These are phyloP conservation scores for Calonectria naviculata DNA, from an alignment of 2,329 filamentous ascomycete species.

Conservation along the genomic window DNA sequence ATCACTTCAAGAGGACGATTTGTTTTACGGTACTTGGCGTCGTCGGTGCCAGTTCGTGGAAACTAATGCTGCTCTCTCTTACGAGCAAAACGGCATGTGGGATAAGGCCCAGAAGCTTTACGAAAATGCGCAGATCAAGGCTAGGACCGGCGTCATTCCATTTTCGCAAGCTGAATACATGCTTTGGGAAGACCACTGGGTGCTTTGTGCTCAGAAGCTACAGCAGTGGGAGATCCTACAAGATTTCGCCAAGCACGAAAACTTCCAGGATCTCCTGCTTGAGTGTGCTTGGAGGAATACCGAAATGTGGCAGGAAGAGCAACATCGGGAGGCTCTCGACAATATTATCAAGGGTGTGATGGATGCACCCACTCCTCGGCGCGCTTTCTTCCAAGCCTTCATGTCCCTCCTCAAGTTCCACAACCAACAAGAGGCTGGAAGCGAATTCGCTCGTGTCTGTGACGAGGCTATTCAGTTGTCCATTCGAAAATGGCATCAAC, in stretches of 20 bases:
- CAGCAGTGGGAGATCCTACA: slow-evolving; percentile 99
- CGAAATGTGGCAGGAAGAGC: slow-evolving; percentile 91
- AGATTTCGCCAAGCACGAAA: slow-evolving; percentile 99
- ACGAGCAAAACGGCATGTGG: slow-evolving; percentile 99
- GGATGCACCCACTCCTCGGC: slow-evolving; percentile 92
- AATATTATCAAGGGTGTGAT: slow-evolving; percentile 96
- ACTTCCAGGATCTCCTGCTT: slow-evolving; percentile 94
- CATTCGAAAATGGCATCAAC: slow-evolving; percentile 98
- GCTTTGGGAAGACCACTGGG: slow-evolving; percentile 99
- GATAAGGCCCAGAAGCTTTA: slow-evolving; percentile 98
- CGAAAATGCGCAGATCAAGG: slow-evolving; percentile 96
- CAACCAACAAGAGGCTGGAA: slow-evolving; percentile 81
- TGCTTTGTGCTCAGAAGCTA: slow-evolving; percentile 95
- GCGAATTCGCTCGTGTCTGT: slow-evolving; percentile 89
- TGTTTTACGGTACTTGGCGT: slow-evolving; percentile 98
- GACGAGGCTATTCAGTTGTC: slow-evolving; percentile 98
- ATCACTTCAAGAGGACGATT: slow-evolving; percentile 90
- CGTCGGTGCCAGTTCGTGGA: slow-evolving; percentile 96
- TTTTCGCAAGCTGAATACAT: slow-evolving; percentile 98
- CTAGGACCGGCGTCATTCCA: slow-evolving; percentile 92
- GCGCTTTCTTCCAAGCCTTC: slow-evolving; percentile 98
- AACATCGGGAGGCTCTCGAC: slow-evolving; percentile 90
- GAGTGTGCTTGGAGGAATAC: slow-evolving; percentile 97
- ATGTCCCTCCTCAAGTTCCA: slow-evolving; percentile 96
- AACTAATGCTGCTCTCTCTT: slow-evolving; percentile 95